A percentile compares a stretch with the other conserved stretches of the same genome.
Conservation (phyloP, 306 rosid genomes). For the Hylodesmum podocarpum region DNA sequence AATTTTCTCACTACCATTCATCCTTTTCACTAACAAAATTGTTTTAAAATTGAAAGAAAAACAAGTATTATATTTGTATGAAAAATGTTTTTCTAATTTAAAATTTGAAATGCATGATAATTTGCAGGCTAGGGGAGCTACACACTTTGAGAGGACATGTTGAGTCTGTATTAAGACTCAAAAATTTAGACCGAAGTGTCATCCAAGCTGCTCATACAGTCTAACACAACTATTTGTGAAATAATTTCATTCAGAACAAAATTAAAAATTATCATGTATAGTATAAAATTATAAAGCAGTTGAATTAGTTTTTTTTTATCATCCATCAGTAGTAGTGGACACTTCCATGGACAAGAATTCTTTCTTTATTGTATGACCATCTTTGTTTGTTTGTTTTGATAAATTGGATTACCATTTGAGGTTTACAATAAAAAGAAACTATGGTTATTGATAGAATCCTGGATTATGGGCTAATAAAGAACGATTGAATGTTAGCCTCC, state of each 20-base stretch:
- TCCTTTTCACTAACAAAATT: neutral
- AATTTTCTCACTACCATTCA: neutral
- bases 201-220: slow-evolving; percentile 70
- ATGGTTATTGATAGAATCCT: slow-evolving; percentile 8
- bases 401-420: neutral
- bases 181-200: slow-evolving; percentile 48
- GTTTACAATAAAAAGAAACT: slow-evolving; percentile 20
- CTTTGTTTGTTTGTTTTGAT: neutral
- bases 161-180: slow-evolving; percentile 72
- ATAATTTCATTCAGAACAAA: too few relatives aligned
- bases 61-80: neutral
- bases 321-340: too few relatives aligned
- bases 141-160: slow-evolving; percentile 78
- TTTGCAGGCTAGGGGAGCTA: slow-evolving; percentile 71
- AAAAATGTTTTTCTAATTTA: slow-evolving; percentile 5
- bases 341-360: too few relatives aligned
- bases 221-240: slow-evolving; percentile 34
- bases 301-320: neutral
- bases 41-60: too few relatives aligned
- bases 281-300: neutral
- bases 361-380: slow-evolving; percentile 15
- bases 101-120: neutral
- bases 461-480: slow-evolving; percentile 27
- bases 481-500: neutral
- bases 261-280: too few relatives aligned